Evolutionary conservation across 2,329 filamentous ascomycete species (phyloP).

Genomic region (Penicillium sp.): DNA sequence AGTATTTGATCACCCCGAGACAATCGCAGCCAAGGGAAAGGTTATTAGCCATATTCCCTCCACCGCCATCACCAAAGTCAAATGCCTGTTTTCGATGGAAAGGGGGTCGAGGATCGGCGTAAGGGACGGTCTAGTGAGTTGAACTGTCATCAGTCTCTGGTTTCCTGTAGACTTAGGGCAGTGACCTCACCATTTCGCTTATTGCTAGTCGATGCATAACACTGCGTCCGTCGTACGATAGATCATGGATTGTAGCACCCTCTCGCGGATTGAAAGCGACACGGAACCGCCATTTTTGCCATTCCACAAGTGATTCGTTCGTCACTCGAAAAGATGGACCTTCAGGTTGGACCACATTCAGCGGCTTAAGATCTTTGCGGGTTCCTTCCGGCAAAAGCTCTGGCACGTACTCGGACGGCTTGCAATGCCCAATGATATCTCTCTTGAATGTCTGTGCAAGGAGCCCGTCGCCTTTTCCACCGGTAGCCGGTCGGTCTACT

Average conservation of each 20-base stretch:
- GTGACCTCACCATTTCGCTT: constrained; percentile 62
- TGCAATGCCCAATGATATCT: constrained; percentile 55
- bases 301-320: constrained; percentile 47
- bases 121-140: constrained; percentile 53
- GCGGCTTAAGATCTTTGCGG: constrained; percentile 63
- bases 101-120: constrained; percentile 65
- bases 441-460: constrained; percentile 42
- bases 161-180: neutral
- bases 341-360: constrained; percentile 71
- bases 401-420: constrained; percentile 53
- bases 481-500: constrained; percentile 59
- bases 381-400: constrained; percentile 48
- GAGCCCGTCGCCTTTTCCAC: constrained; percentile 53
- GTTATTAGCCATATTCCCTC: constrained; percentile 68
- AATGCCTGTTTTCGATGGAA: constrained; percentile 72
- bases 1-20: constrained; percentile 67
- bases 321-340: constrained; percentile 63
- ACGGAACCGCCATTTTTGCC: constrained; percentile 71
- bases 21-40: constrained; percentile 53
- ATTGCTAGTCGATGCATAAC: constrained; percentile 68
- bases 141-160: constrained; percentile 1
- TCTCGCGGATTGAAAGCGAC: constrained; percentile 62
- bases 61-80: constrained; percentile 70
- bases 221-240: constrained; percentile 66
- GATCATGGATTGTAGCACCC: constrained; percentile 69